Evolutionary conservation across 805 yeast species (phyloP), one percentile per base, ranked within the genome.

Genomic region (Saccharomyces eubayanus): DNA sequence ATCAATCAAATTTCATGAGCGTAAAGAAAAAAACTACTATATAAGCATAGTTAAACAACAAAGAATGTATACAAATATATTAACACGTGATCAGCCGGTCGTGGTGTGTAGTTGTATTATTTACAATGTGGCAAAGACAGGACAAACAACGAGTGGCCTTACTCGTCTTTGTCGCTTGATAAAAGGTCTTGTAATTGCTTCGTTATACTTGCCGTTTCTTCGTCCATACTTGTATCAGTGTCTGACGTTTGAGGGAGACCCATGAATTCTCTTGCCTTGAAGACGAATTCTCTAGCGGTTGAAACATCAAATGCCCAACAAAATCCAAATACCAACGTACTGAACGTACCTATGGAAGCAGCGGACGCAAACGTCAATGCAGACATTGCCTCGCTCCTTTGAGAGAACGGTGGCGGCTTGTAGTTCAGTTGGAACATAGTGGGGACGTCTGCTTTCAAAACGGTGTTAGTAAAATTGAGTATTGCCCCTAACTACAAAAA

Each of bases 351-450:
- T 0, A 82, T 76, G 3, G 96, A 87, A 21, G 90, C 71, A 50
- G 84, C 67, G 0, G 96, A 80, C 1, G 96, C 96, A 36, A 87
- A 84, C 0, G 85, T 82, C 2, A 90, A 89, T 0, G 96, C 96
- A 36, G 83, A 81, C 40, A 89, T 81, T 1, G 96, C 96, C 67
- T 90, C 97, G 52, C 81, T 78, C 56, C 87, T 82, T 65, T 86
- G 82, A 28, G 87, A 85, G 62, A 85, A 87, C 16, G 82, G 77
- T 5, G 96, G 96, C 1, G 95, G 95, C 54, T 81, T 78, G 62
- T 90, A 92, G 68, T 90, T 90, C 14, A 91, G 89, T 61, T 88
- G 90, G 69, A 87, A 90, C 63, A 83, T 76, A 46, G 77, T 78
- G 6, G 97, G 97, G 5, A 82, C 70, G 62, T 82, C 78, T 72